A percentile compares a stretch with the other conserved stretches of the same genome.
These are phyloP conservation scores for Saccharomycopsis synnaedendra DNA, from an alignment of 805 yeast genomes.

Conservation along the genomic window DNA sequence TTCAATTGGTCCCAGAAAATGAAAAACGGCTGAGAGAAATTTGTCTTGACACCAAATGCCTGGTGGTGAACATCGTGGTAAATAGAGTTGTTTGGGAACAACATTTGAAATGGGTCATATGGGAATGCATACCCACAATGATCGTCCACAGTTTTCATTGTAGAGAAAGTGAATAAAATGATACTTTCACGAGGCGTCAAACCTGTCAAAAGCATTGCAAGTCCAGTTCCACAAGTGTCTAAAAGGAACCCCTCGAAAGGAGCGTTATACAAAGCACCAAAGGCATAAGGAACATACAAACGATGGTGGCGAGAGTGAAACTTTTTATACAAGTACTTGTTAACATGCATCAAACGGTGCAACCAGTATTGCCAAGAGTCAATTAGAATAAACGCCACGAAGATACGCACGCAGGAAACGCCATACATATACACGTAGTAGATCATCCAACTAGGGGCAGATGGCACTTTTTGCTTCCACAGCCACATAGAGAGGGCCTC, in stretches of 20 bases:
- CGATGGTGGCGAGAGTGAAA: conserved; percentile 95
- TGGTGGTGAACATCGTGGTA: conserved; percentile 98
- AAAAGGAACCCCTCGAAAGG: conserved; percentile 88
- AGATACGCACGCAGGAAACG: conserved; percentile 43
- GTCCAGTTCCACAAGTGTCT: conserved; percentile 87
- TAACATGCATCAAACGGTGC: conserved; percentile 82
- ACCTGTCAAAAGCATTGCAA: conserved; percentile 53
- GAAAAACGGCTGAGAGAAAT: conserved; percentile 94
- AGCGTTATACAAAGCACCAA: conserved; percentile 90
- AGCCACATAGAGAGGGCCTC: conserved; percentile 38
- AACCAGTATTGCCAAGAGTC: conserved; percentile 95
- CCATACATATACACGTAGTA: conserved; percentile 51
- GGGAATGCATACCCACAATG: conserved; percentile 98
- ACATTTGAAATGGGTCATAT: conserved; percentile 75
- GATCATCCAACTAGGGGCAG: conserved; percentile 37
- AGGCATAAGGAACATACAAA: conserved; percentile 91
- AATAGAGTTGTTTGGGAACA: conserved; percentile 91
- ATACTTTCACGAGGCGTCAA: conserved; percentile 71
- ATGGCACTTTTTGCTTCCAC: conserved; percentile 28
- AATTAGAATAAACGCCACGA: conserved; percentile 57
- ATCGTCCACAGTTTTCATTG: conserved; percentile 94
- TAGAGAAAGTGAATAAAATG: conserved; percentile 71
- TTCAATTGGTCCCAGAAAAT: conserved; percentile 78
- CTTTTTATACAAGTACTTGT: conserved; percentile 59
- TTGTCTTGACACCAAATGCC: conserved; percentile 85